Conservation (phyloP, 805 yeast genomes). For the Grigorovia jiainica region DNA sequence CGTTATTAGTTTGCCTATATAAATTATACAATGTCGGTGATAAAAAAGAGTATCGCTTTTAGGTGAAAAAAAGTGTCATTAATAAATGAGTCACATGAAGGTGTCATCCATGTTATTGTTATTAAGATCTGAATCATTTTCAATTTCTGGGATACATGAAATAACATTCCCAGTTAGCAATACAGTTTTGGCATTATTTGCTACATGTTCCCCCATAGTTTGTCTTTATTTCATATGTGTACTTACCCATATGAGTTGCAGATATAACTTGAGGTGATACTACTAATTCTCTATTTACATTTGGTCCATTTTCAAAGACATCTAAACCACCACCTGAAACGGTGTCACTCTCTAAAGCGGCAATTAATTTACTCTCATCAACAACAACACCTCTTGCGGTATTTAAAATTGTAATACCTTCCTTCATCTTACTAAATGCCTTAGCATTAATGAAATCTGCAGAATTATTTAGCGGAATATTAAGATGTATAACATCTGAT, state of each 20-base stretch:
- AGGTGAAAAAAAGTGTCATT: too few relatives aligned
- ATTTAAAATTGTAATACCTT: conserved; percentile 65
- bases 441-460: conserved; percentile 66
- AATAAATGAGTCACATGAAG: too few relatives aligned
- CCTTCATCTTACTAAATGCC: conserved; percentile 59
- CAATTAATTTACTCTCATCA: conserved; percentile 51
- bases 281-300: conserved; percentile 51
- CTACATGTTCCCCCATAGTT: conserved; percentile 73
- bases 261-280: conserved; percentile 60
- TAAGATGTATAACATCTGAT: conserved; percentile 65
- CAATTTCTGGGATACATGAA: conserved; percentile 71
- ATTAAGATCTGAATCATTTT: too few relatives aligned
- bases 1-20: too few relatives aligned
- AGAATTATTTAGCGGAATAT: conserved; percentile 63
- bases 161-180: conserved; percentile 59
- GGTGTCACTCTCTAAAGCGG: conserved; percentile 53
- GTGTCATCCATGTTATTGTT: too few relatives aligned
- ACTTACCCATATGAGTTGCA: conserved; percentile 87
- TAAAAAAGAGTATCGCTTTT: too few relatives aligned
- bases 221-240: conserved; percentile 62
- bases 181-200: conserved; percentile 53
- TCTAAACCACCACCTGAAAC: conserved; percentile 65
- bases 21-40: too few relatives aligned
- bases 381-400: conserved; percentile 85
- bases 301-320: conserved; percentile 69